phyloP scores from a whole-genome alignment of 164 flowering plant species.

The Vitis rupestris region DNA sequence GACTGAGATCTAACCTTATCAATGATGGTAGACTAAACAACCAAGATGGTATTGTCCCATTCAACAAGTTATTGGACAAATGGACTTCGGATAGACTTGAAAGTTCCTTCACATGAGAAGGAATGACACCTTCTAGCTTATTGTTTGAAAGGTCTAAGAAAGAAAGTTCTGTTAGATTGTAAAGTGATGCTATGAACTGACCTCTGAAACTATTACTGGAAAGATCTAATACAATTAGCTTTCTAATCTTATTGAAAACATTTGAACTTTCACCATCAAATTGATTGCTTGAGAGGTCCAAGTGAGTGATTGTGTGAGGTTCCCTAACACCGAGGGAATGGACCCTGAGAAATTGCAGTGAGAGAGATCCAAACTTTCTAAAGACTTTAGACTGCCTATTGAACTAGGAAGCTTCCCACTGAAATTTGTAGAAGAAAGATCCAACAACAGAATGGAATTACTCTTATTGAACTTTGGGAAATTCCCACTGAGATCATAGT shows the following conservation, averaged over 20 bases:
- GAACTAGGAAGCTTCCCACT: neutral
- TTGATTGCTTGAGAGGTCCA: conserved; percentile 1
- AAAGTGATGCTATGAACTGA: too few species aligned
- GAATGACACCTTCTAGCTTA: too few species aligned
- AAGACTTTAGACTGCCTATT: neutral
- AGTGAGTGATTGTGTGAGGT: conserved; percentile 7
- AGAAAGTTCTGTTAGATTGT: too few species aligned
- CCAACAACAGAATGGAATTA: neutral
- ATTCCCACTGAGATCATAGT: neutral
- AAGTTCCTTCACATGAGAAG: neutral
- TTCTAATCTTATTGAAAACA: too few species aligned
- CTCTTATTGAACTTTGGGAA: neutral
- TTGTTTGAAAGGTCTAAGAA: too few species aligned
- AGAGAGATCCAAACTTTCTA: neutral
- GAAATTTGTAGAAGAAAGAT: neutral
- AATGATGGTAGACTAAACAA: neutral
- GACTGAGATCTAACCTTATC: too few species aligned
- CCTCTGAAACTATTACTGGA: too few species aligned
- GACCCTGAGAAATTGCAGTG: neutral
- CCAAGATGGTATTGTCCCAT: conserved; percentile 18
- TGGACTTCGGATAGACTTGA: neutral
- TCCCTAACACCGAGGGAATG: conserved; percentile 9
- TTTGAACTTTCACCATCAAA: neutral
- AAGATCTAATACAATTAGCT: too few species aligned
- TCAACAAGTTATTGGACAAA: neutral